These are phyloP conservation scores for Takashimella koratensis DNA, from an alignment of 1,284 basidiomycete genomes.

Conservation along the genomic window DNA sequence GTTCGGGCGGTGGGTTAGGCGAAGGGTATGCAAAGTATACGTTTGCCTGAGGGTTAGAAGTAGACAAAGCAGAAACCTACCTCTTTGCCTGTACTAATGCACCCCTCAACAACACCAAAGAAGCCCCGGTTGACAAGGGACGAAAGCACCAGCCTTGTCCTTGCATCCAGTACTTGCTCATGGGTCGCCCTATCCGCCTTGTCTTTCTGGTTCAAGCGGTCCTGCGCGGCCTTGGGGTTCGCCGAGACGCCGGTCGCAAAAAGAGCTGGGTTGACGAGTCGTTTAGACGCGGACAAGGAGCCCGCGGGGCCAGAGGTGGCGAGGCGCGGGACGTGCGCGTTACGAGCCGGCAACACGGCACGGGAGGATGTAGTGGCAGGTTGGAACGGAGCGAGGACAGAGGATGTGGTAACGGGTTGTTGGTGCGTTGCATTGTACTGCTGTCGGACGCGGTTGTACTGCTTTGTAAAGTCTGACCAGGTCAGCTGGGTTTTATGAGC, in stretches of 20 bases:
- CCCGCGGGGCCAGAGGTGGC: conserved; percentile 43
- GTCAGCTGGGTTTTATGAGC: conserved; percentile 10
- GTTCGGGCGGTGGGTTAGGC: conserved; percentile 50
- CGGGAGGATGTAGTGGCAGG: conserved; percentile 3
- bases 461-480: conserved; percentile 84
- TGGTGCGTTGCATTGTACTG: conserved; percentile 49
- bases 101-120: conserved; percentile 84
- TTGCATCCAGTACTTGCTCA: conserved; percentile 88
- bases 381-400: conserved; percentile 17
- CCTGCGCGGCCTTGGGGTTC: conserved; percentile 82
- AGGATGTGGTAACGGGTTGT: neutral
- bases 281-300: conserved; percentile 58
- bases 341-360: conserved; percentile 32
- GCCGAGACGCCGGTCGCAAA: conserved; percentile 69
- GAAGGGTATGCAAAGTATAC: conserved; percentile 82
- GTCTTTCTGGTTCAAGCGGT: conserved; percentile 81
- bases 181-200: conserved; percentile 90
- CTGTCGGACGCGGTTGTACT: conserved; percentile 86
- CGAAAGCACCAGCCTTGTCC: conserved; percentile 83
- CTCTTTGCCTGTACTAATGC: conserved; percentile 94
- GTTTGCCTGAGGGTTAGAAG: conserved; percentile 72
- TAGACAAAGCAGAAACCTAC: conserved; percentile 50
- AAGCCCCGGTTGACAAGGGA: conserved; percentile 88
- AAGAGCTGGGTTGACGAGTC: conserved; percentile 59
- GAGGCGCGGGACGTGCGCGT: conserved; percentile 26